Percentiles rank a stretch among this genome's conserved stretches.
These are phyloP conservation scores for Monascus ruber DNA, from an alignment of 2,329 filamentous ascomycete genomes.

Conservation along the genomic window DNA sequence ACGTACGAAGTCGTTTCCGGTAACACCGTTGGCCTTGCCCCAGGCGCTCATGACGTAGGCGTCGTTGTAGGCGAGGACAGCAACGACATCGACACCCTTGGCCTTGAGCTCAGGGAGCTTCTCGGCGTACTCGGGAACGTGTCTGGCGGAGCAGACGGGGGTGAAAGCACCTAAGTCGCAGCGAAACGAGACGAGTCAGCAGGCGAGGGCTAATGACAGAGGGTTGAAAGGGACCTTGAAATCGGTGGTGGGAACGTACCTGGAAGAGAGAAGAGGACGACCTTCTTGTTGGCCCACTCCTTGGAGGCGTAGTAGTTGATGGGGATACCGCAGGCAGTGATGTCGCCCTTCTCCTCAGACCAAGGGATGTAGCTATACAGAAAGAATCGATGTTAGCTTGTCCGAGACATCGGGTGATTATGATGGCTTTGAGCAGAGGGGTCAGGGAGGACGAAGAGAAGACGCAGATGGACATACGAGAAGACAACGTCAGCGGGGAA, in stretches of 20 bases:
- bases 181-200: conserved; percentile 7
- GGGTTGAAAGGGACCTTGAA: conserved; percentile 4
- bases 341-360: conserved; percentile 53
- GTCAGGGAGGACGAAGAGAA: conserved; percentile 1
- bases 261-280: conserved; percentile 57
- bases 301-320: conserved; percentile 69
- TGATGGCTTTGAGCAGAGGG: too few species aligned
- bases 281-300: conserved; percentile 60
- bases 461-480: conserved; percentile 39
- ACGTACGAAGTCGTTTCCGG: conserved; percentile 54
- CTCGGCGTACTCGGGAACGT: conserved; percentile 70
- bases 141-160: conserved; percentile 69
- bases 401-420: neutral
- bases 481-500: conserved; percentile 76
- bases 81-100: conserved; percentile 74
- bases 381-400: neutral
- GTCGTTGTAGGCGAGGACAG: conserved; percentile 77
- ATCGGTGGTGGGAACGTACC: conserved; percentile 30
- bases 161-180: conserved; percentile 59
- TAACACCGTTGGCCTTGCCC: conserved; percentile 77
- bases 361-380: conserved; percentile 61
- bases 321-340: conserved; percentile 69
- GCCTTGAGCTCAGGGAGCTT: conserved; percentile 58
- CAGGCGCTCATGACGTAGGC: conserved; percentile 78
- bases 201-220: neutral